Percentiles rank a stretch among this genome's conserved stretches.
These are phyloP conservation scores for Stagonosporopsis chrysanthemi DNA, from an alignment of 2,329 filamentous ascomycete species.

Conservation along the genomic window DNA sequence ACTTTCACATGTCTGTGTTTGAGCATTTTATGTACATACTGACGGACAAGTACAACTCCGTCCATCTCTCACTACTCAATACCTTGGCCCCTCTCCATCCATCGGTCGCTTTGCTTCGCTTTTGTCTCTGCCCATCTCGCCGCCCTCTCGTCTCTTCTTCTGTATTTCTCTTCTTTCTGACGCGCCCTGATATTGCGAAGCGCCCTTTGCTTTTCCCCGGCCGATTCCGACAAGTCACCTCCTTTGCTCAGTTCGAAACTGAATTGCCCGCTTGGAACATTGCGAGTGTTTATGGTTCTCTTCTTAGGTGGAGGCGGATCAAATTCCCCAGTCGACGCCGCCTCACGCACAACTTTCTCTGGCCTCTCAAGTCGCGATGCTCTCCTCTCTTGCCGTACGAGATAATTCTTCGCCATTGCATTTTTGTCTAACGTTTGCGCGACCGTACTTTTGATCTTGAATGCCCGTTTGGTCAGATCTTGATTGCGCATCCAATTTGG, in stretches of 20 bases:
- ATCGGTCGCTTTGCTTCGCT: background rate
- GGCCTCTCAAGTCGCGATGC: background rate
- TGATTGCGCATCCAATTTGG: background rate
- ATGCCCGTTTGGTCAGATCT: conserved; percentile 22
- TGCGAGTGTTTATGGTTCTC: background rate
- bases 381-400: background rate
- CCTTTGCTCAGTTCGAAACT: too few species aligned
- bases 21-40: background rate
- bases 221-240: background rate
- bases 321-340: too few species aligned
- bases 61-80: background rate
- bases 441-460: conserved; percentile 26
- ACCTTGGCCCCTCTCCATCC: background rate
- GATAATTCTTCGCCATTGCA: background rate
- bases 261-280: too few species aligned
- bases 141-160: background rate
- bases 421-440: background rate
- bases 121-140: background rate
- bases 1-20: conserved; percentile 14
- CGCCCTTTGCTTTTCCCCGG: background rate
- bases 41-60: background rate
- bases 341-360: background rate
- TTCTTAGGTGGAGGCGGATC: background rate
- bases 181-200: too few species aligned
- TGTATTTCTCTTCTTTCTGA: background rate